Evolutionary conservation across 1,139 yeast species (phyloP), one percentile per base, ranked within the genome.

Genomic region (Zygosaccharomyces sapae): DNA sequence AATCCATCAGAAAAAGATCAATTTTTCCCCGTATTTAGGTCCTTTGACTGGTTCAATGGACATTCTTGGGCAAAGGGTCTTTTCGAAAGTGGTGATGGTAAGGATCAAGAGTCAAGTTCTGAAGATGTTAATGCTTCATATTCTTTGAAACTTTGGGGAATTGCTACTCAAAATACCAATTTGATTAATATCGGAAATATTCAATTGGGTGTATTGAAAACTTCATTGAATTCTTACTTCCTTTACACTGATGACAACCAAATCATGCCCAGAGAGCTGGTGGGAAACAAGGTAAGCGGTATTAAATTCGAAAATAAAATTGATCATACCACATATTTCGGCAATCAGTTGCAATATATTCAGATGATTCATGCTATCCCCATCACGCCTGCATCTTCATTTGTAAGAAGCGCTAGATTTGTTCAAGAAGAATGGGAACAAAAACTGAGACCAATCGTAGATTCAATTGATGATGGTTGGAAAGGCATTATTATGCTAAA

Each of bases 361-460:
- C 97, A 90, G 61, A 96, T 97, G 63, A 90, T 92, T 53, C 97
- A 92, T 65, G 92, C 94, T 83, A 74, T 92, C 50, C 96, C 98
- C 22, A 72, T 87, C 41, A 88, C 96, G 0, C 92, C 97, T 0
- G 80, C 86, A 12, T 83, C 96, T 13, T 81, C 94, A 0, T 81
- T 76, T 53, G 75, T 89, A 38, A 77, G 97, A 66, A 72, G 75
- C 4, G 78, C 89, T 1, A 67, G 72, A 1, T 92, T 81, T 67
- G 95, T 84, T 13, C 60, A 73, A 55, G 81, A 89, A 68, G 97
- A 92, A 70, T 92, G 96, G 97, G 71, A 70, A 8, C 70, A 73
- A 44, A 75, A 71, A 52, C 62, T 82, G 24, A 55, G 69, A 5
- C 47, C 66, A 5, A 74, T 88, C 49, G 76, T 83, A 6, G 74